Conservation (phyloP, 257 asterid species). For the Ligustrum vulgare region DNA sequence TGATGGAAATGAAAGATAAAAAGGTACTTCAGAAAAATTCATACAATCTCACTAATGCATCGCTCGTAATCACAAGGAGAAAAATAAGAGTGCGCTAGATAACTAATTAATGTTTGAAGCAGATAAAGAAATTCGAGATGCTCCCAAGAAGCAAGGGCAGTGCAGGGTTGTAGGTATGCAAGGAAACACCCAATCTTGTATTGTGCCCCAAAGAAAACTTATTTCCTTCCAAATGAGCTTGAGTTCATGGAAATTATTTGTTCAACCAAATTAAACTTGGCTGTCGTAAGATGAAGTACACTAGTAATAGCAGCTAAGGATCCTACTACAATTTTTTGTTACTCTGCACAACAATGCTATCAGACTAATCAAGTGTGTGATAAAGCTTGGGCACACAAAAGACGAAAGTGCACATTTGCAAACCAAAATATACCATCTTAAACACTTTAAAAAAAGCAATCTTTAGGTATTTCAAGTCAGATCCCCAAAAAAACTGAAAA, state of each 20-base stretch:
- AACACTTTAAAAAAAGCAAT: not conserved
- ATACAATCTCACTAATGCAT: too few species aligned
- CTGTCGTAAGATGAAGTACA: conserved; percentile 23
- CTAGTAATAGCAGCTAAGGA: conserved; percentile 18
- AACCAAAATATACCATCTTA: conserved; percentile 13
- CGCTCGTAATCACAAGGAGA: not conserved
- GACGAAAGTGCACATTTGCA: not conserved
- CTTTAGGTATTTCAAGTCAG: not conserved
- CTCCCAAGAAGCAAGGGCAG: conserved; percentile 14
- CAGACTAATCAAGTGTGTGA: not conserved
- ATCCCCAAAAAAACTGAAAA: not conserved
- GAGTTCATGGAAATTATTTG: not conserved
- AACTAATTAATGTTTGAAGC: not conserved
- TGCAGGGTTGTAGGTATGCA: not conserved
- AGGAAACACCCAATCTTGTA: conserved; percentile 16
- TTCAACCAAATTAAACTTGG: conserved; percentile 16
- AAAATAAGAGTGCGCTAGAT: conserved; percentile 2
- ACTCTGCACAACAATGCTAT: not conserved
- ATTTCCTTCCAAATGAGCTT: conserved; percentile 9
- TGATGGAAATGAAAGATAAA: conserved; percentile 9
- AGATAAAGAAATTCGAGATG: conserved; percentile 2
- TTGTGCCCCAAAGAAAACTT: conserved; percentile 14
- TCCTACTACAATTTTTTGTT: conserved; percentile 4
- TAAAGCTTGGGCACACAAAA: conserved; percentile 12
- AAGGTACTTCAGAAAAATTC: not conserved